Percentiles rank a stretch among this genome's conserved stretches.
phyloP scores from a whole-genome alignment of 768 basidiomycete genomes.

The Termitomyces sp. region DNA sequence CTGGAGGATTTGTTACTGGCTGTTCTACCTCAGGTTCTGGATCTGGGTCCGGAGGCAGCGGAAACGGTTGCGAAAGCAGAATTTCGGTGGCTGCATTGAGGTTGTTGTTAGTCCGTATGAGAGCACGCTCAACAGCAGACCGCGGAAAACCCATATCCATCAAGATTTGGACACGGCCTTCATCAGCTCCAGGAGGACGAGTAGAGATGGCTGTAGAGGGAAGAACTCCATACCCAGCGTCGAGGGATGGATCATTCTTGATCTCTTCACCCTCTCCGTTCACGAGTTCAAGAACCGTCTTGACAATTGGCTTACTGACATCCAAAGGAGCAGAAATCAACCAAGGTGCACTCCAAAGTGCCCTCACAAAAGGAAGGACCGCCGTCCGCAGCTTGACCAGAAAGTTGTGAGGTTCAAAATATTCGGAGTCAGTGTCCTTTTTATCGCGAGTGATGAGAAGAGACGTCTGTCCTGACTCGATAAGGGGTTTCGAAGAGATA shows the following conservation, averaged over 20 bases:
- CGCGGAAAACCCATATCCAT: slow-evolving; percentile 97
- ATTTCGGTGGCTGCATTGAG: slow-evolving; percentile 84
- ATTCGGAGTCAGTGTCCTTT: slow-evolving; percentile 68
- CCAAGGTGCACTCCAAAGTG: slow-evolving; percentile 84
- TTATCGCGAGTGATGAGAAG: slow-evolving; percentile 72
- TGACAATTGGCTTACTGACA: slow-evolving; percentile 70
- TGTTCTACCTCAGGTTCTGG: slow-evolving; percentile 28
- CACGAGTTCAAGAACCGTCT: slow-evolving; percentile 74
- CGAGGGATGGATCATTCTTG: slow-evolving; percentile 36
- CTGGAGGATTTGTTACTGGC: slow-evolving; percentile 9
- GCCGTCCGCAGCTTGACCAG: slow-evolving; percentile 74
- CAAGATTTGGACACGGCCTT: slow-evolving; percentile 73
- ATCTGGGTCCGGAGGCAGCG: slow-evolving; percentile 64
- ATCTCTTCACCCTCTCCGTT: slow-evolving; percentile 77
- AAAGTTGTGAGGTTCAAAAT: slow-evolving; percentile 85
- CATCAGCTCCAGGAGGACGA: slow-evolving; percentile 55
- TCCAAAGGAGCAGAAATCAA: slow-evolving; percentile 68
- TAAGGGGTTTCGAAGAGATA: slow-evolving; percentile 71
- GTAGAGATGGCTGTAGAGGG: slow-evolving; percentile 22
- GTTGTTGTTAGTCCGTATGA: slow-evolving; percentile 84
- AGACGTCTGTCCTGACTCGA: slow-evolving; percentile 82
- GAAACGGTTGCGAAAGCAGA: slow-evolving; percentile 77
- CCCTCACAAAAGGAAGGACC: slow-evolving; percentile 58
- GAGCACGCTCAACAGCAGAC: slow-evolving; percentile 79
- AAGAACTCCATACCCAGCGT: slow-evolving; percentile 17